These are phyloP conservation scores for Penicillium decumbens DNA, from an alignment of 2,329 filamentous ascomycete genomes.

Conservation along the genomic window DNA sequence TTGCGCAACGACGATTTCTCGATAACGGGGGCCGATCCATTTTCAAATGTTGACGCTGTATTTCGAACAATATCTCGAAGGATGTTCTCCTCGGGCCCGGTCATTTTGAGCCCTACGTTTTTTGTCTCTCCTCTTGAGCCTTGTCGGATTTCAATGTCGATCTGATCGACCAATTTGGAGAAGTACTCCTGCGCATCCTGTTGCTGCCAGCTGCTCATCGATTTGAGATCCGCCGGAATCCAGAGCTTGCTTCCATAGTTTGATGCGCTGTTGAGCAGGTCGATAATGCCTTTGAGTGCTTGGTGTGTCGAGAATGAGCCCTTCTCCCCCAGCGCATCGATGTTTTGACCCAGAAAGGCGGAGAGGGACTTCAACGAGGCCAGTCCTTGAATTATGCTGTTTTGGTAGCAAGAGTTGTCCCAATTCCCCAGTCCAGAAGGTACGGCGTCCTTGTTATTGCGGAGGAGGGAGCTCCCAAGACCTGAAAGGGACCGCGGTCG, in stretches of 20 bases:
- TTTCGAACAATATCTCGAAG: conserved; percentile 21
- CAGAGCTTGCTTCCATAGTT: conserved; percentile 75
- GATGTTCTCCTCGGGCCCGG: conserved; percentile 33
- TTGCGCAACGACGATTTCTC: conserved; percentile 51
- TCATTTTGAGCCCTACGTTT: conserved; percentile 41
- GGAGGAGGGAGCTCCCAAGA: conserved; percentile 46
- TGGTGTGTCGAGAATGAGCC: conserved; percentile 45
- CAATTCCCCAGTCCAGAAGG: conserved; percentile 74
- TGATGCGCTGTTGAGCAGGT: conserved; percentile 62
- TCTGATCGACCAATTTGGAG: conserved; percentile 77
- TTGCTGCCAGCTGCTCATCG: conserved; percentile 91
- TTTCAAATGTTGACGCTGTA: conserved; percentile 8
- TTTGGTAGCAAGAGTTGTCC: conserved; percentile 97
- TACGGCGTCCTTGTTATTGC: conserved; percentile 29
- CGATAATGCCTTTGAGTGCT: conserved; percentile 62
- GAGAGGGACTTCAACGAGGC: conserved; percentile 69
- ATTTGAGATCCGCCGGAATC: conserved; percentile 77
- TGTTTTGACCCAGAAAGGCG: conserved; percentile 56
- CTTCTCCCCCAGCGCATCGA: conserved; percentile 35
- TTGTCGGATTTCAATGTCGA: conserved; percentile 69
- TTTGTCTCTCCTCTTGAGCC: conserved; percentile 44
- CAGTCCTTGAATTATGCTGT: conserved; percentile 84
- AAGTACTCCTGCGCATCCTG: conserved; percentile 98
- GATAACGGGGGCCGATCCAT: conserved; percentile 10
- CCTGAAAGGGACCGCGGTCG: conserved; percentile 53